These are phyloP conservation scores for Ustilago cynodontis DNA, from an alignment of 1,284 basidiomycete species.

Conservation along the genomic window DNA sequence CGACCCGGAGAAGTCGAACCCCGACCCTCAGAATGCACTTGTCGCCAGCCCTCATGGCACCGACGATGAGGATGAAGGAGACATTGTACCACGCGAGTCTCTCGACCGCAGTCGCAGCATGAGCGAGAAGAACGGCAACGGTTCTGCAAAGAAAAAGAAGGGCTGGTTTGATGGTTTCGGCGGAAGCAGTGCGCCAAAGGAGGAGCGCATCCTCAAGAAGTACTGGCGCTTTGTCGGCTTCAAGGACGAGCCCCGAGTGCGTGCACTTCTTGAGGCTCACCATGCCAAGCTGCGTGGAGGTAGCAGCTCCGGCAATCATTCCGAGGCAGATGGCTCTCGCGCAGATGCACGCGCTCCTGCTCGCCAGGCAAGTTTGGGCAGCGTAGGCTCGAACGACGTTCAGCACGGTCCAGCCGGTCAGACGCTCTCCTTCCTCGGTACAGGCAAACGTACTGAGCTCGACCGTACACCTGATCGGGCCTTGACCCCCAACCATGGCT, in stretches of 20 bases:
- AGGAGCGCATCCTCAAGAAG: slow-evolving; percentile 63
- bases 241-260: slow-evolving; percentile 60
- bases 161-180: slow-evolving; percentile 60
- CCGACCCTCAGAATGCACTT: slow-evolving; percentile 33
- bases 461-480: slow-evolving; percentile 45
- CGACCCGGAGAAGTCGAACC: slow-evolving; percentile 48
- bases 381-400: slow-evolving; percentile 46
- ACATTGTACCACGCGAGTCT: slow-evolving; percentile 70
- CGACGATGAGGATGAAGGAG: slow-evolving; percentile 60
- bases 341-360: slow-evolving; percentile 19
- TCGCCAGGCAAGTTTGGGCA: slow-evolving; percentile 36
- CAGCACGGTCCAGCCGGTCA: slow-evolving; percentile 53
- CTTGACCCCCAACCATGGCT: slow-evolving; percentile 45
- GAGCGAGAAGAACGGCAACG: slow-evolving; percentile 17
- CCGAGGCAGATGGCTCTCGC: slow-evolving; percentile 7
- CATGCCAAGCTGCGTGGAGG: slow-evolving; percentile 42
- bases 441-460: slow-evolving; percentile 30
- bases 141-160: slow-evolving; percentile 46
- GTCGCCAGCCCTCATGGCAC: slow-evolving; percentile 40
- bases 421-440: slow-evolving; percentile 54
- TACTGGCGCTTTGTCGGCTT: slow-evolving; percentile 72
- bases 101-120: slow-evolving; percentile 40
- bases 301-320: slow-evolving; percentile 5
- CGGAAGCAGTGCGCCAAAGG: slow-evolving; percentile 46
- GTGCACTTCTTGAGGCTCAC: slow-evolving; percentile 59